phyloP scores from a whole-genome alignment of 306 rosid species.

The Glycine tomentella region DNA sequence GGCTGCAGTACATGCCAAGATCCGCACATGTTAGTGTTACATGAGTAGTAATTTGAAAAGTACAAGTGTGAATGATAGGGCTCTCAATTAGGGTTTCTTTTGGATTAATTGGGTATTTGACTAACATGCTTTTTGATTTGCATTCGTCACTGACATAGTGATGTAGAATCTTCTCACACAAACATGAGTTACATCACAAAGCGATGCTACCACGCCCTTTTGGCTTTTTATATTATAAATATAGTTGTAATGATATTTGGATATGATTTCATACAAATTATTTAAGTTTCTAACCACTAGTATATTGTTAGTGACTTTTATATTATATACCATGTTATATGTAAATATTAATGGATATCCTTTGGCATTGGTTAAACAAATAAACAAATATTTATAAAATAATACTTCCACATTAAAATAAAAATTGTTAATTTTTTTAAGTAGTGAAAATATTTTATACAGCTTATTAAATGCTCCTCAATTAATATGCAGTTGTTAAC shows the following conservation, averaged over 20 bases:
- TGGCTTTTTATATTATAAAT: not conserved
- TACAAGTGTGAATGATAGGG: constrained; percentile 36
- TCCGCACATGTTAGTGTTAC: constrained; percentile 5
- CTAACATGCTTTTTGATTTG: not conserved
- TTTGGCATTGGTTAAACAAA: not conserved
- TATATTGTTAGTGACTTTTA: not conserved
- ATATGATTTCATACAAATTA: not conserved
- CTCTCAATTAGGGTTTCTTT: constrained; percentile 46
- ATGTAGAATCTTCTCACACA: not conserved
- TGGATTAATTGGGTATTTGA: not conserved
- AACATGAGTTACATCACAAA: not conserved
- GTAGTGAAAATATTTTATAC: too few species aligned
- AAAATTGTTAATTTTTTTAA: too few species aligned
- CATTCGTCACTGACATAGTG: not conserved
- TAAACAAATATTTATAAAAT: too few species aligned
- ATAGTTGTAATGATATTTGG: not conserved
- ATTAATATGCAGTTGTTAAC: too few species aligned
- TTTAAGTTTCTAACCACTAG: not conserved
- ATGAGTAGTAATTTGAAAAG: too few species aligned
- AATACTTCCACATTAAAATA: too few species aligned
- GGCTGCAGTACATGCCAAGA: not conserved
- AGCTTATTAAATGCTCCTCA: too few species aligned
- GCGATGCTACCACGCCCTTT: not conserved
- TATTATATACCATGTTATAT: too few species aligned
- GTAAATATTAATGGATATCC: not conserved